Base-by-base conservation (phyloP, 345 rosid genomes). In the Melaleuca quinquenervia region DNA sequence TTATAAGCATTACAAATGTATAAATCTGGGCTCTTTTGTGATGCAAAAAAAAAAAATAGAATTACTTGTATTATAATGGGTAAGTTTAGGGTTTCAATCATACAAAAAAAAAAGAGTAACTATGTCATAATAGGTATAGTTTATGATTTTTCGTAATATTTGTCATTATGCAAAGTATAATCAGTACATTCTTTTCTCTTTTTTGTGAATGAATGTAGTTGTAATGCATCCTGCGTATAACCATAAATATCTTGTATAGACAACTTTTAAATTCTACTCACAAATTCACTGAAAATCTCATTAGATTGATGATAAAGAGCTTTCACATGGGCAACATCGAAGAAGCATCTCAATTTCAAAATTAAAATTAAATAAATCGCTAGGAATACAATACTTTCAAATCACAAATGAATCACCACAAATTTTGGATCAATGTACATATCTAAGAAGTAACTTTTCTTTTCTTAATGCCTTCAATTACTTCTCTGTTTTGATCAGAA, bases 231-330 rank as follows among this genome's bases (percentile, higher is more conserved):
- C 0, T 3, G 1, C 18, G 0, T 1, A 20, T 0, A 0, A 32
- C 13, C 44, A 0, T 2, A 8, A 7, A 0, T 70, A 18, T 18
- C 0, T 70, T 32, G 1, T n/a, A 58, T 58, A 3, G 0, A 58
- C 0, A n/a, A 0, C n/a, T n/a, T n/a, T n/a, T n/a, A 0, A 0
- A 58, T 58, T 70, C 5, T 36, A 36, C 3, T 70, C 1, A 36
- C 0, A 1, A 70, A 70, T 15, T 20, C 1, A 9, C 5, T 32
- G 7, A 3, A 62, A 70, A 0, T 70, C 3, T 70, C 26, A 18
- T 18, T 70, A 70, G 20, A 70, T 70, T 70, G 7, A 70, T 18
- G 26, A 70, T 70, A 0, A 70, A 70, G 24, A 70, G 45, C 8
- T 45, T 32, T 5, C 2, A 0, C 32, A 70, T 1, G 8, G 0